Evolutionary conservation across 305 asterid species (phyloP).

Genomic region (Galium porrigens): DNA sequence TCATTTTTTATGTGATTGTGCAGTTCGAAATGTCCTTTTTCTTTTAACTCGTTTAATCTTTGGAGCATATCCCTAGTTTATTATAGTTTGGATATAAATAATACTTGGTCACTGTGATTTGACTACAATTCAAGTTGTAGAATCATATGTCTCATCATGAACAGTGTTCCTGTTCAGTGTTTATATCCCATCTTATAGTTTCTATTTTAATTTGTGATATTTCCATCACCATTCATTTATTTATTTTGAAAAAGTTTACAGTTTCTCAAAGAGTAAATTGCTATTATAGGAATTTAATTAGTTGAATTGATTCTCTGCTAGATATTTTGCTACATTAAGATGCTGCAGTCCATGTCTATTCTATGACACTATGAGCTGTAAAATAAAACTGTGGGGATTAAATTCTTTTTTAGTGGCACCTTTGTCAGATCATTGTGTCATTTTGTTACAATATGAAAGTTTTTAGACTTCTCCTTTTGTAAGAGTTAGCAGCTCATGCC

Average conservation of each 20-base stretch:
- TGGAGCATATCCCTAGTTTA: neutral
- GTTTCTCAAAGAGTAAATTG: neutral
- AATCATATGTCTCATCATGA: neutral
- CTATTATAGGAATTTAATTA: neutral
- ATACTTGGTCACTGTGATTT: neutral
- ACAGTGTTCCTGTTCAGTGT: neutral
- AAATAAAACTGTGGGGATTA: neutral
- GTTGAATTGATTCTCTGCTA: slow-evolving; percentile 7
- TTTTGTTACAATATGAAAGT: neutral
- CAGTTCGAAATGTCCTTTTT: neutral
- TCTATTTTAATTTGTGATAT: neutral
- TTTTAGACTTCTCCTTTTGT: neutral
- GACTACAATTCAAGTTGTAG: neutral
- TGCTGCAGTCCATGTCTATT: neutral
- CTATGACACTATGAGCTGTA: neutral
- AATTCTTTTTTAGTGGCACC: neutral
- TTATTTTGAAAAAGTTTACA: neutral
- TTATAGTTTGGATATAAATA: neutral
- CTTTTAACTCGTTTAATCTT: neutral
- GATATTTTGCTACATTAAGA: slow-evolving; percentile 1
- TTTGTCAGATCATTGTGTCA: neutral
- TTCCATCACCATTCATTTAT: neutral
- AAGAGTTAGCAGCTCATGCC: neutral
- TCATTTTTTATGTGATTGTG: neutral
- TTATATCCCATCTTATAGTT: neutral